phyloP scores from a whole-genome alignment of 2,329 filamentous ascomycete species.

The Epichloe brachyelytri region DNA sequence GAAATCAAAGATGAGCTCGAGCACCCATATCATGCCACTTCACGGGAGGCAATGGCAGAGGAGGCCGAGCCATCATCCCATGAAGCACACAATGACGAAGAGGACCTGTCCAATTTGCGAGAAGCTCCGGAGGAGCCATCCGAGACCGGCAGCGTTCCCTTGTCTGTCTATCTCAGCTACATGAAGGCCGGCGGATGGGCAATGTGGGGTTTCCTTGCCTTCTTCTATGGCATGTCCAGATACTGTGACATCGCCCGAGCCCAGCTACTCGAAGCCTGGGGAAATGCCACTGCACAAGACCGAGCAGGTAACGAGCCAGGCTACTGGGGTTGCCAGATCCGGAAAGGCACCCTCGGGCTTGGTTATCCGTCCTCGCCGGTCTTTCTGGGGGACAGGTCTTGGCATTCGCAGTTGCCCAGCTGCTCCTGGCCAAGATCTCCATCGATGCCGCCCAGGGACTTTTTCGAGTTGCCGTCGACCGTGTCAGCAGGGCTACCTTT shows the following conservation, averaged over 20 bases:
- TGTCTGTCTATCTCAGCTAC: conserved; percentile 71
- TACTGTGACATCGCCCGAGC: conserved; percentile 51
- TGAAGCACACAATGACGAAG: conserved; percentile 19
- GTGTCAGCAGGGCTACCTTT: conserved; percentile 70
- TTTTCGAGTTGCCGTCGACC: conserved; percentile 59
- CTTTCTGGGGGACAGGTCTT: conserved; percentile 51
- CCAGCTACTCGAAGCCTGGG: conserved; percentile 82
- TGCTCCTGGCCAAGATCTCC: conserved; percentile 62
- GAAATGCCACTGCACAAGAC: conserved; percentile 37
- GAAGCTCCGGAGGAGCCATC: conserved; percentile 21
- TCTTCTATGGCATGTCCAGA: conserved; percentile 51
- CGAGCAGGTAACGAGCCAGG: not conserved
- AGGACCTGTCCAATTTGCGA: conserved; percentile 7
- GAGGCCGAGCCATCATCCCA: conserved; percentile 13
- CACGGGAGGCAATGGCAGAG: conserved; percentile 5
- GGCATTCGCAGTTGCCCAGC: conserved; percentile 46
- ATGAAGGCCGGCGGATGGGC: conserved; percentile 65
- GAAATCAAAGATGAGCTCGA: conserved; percentile 28
- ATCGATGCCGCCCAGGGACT: conserved; percentile 66
- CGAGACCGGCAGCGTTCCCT: conserved; percentile 56
- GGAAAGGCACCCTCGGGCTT: conserved; percentile 52
- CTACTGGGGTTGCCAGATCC: conserved; percentile 44
- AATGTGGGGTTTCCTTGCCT: conserved; percentile 57
- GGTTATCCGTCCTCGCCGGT: conserved; percentile 58
- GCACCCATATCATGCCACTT: conserved; percentile 21